Base-by-base conservation (phyloP, 352 stramenopile genomes). In the Phytophthora capsici region DNA sequence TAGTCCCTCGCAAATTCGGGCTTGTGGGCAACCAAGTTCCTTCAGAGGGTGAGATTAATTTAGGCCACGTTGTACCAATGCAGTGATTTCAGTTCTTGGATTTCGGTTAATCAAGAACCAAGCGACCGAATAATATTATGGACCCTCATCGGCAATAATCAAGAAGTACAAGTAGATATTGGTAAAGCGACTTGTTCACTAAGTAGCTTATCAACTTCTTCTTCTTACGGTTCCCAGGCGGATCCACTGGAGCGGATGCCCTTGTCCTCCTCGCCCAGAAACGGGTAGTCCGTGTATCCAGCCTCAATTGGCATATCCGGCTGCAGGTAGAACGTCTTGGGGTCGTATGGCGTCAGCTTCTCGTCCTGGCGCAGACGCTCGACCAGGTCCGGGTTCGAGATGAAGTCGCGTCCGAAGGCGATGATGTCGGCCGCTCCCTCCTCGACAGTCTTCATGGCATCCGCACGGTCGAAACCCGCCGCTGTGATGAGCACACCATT, bases 321-420 rank as follows among this genome's bases (percentile, higher is more conserved):
- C 55, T 70, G 44, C 52, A 54, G 9, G 51, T 85, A 87, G 62
- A 77, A 80, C 48, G 68, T 77, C n/a, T 58, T 61, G 28, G 46
- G 34, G 49, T 89, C 68, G 57, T 75, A 88, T 23, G 56, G 54
- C 23, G 62, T 75, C 20, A 89, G 49, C 44, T 67, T 53, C 8
- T 67, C 62, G 53, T 74, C 56, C 22, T 65, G 19, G 41, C 71
- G 47, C 36, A 92, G 71, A 19, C 79, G 71, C 57, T 86, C 64
- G n/a, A 89, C 77, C 17, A 93, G 48, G 59, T 91, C 84, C 30
- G 84, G 84, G 64, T 56, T 65, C 13, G 62, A 70, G 55, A 70
- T 70, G 47, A 70, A 71, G 40, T 66, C 32, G 25, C 55, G 75
- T 22, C 80, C 82, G 37, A 86, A 89, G 3, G 73, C 77, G 12